Base-by-base conservation (phyloP, 257 asterid genomes). In the Linaria vulgaris region DNA sequence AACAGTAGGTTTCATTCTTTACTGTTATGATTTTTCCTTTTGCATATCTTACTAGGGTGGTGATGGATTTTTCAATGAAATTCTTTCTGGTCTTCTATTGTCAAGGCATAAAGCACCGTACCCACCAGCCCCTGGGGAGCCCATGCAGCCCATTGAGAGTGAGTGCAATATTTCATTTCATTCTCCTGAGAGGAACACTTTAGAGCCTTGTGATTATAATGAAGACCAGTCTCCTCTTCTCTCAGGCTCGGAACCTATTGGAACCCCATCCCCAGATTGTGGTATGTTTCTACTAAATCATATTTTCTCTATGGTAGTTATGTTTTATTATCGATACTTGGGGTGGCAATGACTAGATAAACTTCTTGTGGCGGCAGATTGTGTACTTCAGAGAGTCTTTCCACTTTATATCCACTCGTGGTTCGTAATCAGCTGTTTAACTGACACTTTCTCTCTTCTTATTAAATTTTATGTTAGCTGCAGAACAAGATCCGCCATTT, bases 11-110 rank as follows among this genome's bases (percentile, higher is more conserved):
- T 48, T 59, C 52, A 17, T 60, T 65, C 44, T 22, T 41, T 51
- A 25, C 69, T 67, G 49, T 37, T 76, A 56, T 69, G 66, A 64
- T 55, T 43, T 47, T 53, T 64, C 52, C 44, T 30, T 59, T 65
- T 71, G 69, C 56, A 43, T 68, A 23, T 72, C 66, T 64, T 59
- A 64, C 54, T 76, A 94, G 99, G 99, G 99, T 2, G 99, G 99
- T 69, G 99, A 94, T 77, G 99, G 97, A 22, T 85, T 89, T 67
- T 94, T 94, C 83, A 88, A 83, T 63, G 99, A 94, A 81, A 74
- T 94, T 68, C 90, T 94, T 44, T 87, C 87, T 59, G 97, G 95
- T 51, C 66, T 87, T 75, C 96, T 94, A 69, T 76, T 84, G 76
- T 75, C 95, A 38, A 83, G 99, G 85, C 96, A 89, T 72, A 79